Evolutionary conservation across 1,139 yeast species (phyloP), one percentile per base, ranked within the genome.

Genomic region (Lodderomyces pseudojiufengensis): DNA sequence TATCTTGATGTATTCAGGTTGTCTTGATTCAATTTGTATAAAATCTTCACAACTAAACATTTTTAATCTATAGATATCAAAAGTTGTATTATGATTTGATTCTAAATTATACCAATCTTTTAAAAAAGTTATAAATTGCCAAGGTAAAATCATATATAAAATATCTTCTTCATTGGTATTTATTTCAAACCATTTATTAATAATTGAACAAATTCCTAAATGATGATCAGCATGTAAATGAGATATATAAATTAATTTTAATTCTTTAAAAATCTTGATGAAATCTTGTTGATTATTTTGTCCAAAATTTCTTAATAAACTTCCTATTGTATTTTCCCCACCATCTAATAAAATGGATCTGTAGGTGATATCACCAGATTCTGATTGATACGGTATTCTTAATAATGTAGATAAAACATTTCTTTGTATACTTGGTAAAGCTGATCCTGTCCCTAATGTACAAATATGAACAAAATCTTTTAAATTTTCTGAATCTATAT

Each of bases 201-300:
- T 68, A 9, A 92, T 59, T 3, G 90, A 73, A 6, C 84, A 61
- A 3, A 85, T 70, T 1, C 99, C 99, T 32, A 92, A 62, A 56
- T 92, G 97, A 55, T 94, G 99, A 54, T 94, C 99, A 0, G 98
- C 98, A 61, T 94, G 99, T 47, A 92, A 65, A 63, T 94, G 99
- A 48, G 95, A 84, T 38, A 94, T 65, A 50, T 78, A 85, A 15
- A 92, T 65, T 43, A 86, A 45, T 18, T 72, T 63, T 41, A 90
- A 59, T 49, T 88, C 94, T 29, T 61, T 49, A 29, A 82, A 55
- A 15, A 69, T 48, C 31, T 54, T 57, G 10, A 40, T 40, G n/a
- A 56, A 47, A 25, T 36, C 49, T 5, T 29, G 11, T 4, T 31
- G 26, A 33, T 63, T 60, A 16, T 38, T 36, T 5, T 67, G 65